phyloP scores from a whole-genome alignment of 129 eudicot species.

The Flaveria trinervia region DNA sequence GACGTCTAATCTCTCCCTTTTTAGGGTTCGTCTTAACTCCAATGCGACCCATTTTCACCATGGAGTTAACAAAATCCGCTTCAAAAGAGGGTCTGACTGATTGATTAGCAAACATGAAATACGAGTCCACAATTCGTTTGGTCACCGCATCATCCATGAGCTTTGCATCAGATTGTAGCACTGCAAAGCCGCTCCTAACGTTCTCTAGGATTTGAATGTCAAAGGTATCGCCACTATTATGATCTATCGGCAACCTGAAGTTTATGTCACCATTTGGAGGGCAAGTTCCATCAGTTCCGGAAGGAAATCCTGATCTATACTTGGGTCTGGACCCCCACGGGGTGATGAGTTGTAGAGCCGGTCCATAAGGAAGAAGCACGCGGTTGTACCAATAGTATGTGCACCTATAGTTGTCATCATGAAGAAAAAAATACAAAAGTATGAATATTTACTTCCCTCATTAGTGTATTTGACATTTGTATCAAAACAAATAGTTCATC shows the following conservation, averaged over 20 bases:
- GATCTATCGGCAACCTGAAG: constrained; percentile 52
- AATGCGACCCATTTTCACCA: constrained; percentile 76
- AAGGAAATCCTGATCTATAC: constrained; percentile 54
- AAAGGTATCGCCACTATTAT: constrained; percentile 44
- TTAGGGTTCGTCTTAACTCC: constrained; percentile 56
- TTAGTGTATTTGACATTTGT: constrained; percentile 1
- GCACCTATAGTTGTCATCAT: constrained; percentile 51
- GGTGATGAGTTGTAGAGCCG: constrained; percentile 63
- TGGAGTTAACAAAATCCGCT: constrained; percentile 60
- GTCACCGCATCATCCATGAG: constrained; percentile 52
- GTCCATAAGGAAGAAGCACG: constrained; percentile 66
- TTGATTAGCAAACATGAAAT: constrained; percentile 40
- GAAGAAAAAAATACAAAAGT: neutral
- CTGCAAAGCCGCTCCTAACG: constrained; percentile 61
- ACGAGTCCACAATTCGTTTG: constrained; percentile 50
- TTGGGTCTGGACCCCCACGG: constrained; percentile 63
- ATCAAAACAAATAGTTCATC: neutral
- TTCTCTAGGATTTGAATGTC: constrained; percentile 53
- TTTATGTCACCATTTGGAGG: constrained; percentile 53
- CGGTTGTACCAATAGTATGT: constrained; percentile 80
- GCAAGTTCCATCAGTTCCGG: constrained; percentile 50
- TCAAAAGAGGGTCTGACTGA: constrained; percentile 51
- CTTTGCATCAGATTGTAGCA: constrained; percentile 62
- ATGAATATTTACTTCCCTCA: neutral
- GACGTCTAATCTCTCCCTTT: constrained; percentile 72